Evolutionary conservation across 2,329 filamentous ascomycete species (phyloP), one percentile per base, ranked within the genome.

Genomic region (Verticillium klebahnii): DNA sequence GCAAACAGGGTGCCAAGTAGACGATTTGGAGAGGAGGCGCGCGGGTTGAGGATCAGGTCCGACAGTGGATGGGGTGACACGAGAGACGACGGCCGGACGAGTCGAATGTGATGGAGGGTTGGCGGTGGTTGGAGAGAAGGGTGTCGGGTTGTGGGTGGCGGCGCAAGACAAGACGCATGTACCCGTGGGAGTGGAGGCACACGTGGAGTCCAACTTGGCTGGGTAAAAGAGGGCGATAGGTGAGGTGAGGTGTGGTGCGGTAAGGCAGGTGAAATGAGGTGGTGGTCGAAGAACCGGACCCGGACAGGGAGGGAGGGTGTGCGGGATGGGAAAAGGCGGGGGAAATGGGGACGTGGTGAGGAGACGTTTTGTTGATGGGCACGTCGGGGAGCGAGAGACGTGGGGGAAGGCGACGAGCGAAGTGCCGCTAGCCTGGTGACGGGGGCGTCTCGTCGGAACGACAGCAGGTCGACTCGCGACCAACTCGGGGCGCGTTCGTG

Each of bases 241-340:
- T 56, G 14, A 34, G 15, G 15, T 56, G 14, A 19, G 15, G 54
- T 31, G 31, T 6, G 54, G 32, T 56, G 54, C 15, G n/a, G 15
- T 19, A 36, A 50, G 37, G 34, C 12, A 14, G 34, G 9, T 9
- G 34, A 11, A 36, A 36, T 36, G 34, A 14, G 19, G n/a, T 23
- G 69, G 71, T 66, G 68, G 71, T 70, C 69, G 68, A 72, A 50
- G 40, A 50, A 9, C 11, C 8, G 40, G 40, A n/a, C 19, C 19
- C 40, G 40, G n/a, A n/a, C 40, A 50, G 40, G 40, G 54, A 60
- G 71, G 67, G 67, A 69, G 74, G 64, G 64, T 63, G 63, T 64
- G 29, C 29, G 63, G 63, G 64, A 63, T 59, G 60, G 58, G 32
- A 63, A 66, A 66, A 63, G 64, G 63, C 64, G 64, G 64, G 65